Conservation (phyloP, 2,329 filamentous ascomycete genomes). For the Diaporthe humulicola region DNA sequence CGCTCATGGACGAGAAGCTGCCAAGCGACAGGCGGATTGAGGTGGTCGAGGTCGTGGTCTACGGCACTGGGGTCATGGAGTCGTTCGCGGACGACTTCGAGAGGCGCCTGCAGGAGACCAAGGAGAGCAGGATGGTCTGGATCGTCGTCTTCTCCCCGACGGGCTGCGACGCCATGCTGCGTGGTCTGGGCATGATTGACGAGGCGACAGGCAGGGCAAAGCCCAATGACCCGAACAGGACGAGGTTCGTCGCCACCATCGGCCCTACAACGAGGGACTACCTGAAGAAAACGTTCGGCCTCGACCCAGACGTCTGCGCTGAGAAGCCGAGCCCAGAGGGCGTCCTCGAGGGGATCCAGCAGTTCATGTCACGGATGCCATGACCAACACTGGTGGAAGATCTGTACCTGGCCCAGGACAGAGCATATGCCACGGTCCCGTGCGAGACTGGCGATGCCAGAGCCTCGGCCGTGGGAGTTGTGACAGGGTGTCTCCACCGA, state of each 20-base stretch:
- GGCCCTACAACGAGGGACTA: conserved; percentile 91
- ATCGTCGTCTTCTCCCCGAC: conserved; percentile 81
- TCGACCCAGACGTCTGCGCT: conserved; percentile 84
- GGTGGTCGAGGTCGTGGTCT: conserved; percentile 86
- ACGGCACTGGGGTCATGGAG: conserved; percentile 86
- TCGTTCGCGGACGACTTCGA: conserved; percentile 80
- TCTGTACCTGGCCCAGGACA: neutral
- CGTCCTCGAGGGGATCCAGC: conserved; percentile 75
- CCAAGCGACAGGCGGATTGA: conserved; percentile 65
- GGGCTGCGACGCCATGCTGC: conserved; percentile 72
- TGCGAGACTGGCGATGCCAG: neutral
- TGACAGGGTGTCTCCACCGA: neutral
- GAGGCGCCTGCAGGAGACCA: conserved; percentile 60
- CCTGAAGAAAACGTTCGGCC: conserved; percentile 73
- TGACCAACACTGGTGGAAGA: neutral
- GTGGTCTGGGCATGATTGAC: conserved; percentile 65
- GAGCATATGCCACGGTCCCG: neutral
- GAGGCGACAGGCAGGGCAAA: conserved; percentile 56
- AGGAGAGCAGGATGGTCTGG: conserved; percentile 67
- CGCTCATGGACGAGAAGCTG: conserved; percentile 72
- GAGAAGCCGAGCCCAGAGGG: conserved; percentile 86
- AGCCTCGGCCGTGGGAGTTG: neutral
- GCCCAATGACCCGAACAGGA: conserved; percentile 49
- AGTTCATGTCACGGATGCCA: conserved; percentile 49
- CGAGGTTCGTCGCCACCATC: conserved; percentile 84